Conservation (phyloP, 208 protist genomes). For the Trypanosomatidae sp. region DNA sequence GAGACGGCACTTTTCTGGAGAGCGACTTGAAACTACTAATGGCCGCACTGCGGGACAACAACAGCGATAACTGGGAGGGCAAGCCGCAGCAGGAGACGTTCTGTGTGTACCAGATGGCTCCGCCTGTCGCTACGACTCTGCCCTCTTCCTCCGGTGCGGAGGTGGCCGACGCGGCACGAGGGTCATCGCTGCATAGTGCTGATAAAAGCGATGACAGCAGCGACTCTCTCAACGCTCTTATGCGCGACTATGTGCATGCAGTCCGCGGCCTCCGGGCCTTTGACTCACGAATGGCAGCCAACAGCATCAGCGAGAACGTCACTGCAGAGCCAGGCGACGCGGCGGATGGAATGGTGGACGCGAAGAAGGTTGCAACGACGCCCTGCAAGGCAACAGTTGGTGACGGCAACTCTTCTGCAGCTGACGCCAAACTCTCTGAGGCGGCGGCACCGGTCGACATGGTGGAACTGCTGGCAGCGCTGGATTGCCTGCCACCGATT, state of each 20-base stretch:
- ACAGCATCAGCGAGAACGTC: not conserved
- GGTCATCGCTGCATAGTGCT: not conserved
- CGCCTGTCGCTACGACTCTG: not conserved
- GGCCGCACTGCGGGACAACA: slow-evolving; percentile 31
- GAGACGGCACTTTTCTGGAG: slow-evolving; percentile 9
- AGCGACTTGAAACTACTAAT: slow-evolving; percentile 18
- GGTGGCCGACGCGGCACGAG: not conserved
- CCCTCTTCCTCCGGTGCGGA: not conserved
- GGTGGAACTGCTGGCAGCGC: slow-evolving; percentile 12
- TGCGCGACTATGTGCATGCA: slow-evolving; percentile 37
- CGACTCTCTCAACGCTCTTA: slow-evolving; percentile 33
- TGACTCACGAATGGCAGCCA: not conserved
- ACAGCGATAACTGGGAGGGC: slow-evolving; percentile 37
- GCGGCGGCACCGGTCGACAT: slow-evolving; percentile 2
- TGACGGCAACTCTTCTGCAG: not conserved
- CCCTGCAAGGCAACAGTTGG: not conserved
- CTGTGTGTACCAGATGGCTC: slow-evolving; percentile 9
- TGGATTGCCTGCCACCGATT: slow-evolving; percentile 26
- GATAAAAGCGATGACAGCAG: not conserved
- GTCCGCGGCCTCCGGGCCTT: slow-evolving; percentile 21
- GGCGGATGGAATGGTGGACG: not conserved
- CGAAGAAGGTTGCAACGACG: not conserved
- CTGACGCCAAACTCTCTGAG: not conserved
- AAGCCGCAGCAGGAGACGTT: slow-evolving; percentile 38
- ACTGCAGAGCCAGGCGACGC: not conserved